Percentiles rank a stretch among this genome's conserved stretches.
These are phyloP conservation scores for Cladosporium cucumerinum DNA, from an alignment of 2,329 filamentous ascomycete species.

Conservation along the genomic window DNA sequence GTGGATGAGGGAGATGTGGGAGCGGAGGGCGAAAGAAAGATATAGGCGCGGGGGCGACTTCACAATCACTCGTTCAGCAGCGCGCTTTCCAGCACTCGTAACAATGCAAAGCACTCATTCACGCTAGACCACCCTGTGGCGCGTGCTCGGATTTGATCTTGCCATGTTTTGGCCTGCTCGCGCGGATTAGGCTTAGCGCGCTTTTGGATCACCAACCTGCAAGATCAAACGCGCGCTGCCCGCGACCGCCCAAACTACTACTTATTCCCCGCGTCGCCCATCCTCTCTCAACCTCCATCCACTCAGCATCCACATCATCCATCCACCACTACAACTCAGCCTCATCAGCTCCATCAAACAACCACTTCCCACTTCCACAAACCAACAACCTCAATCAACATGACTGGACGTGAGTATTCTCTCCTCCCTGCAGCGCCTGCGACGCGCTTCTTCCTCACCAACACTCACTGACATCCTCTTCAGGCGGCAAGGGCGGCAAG, in stretches of 20 bases:
- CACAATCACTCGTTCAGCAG: constrained; percentile 16
- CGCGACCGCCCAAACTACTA: neutral
- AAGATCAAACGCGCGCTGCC: constrained; percentile 17
- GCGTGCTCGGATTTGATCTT: constrained; percentile 16
- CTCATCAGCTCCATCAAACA: constrained; percentile 19
- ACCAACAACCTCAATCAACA: constrained; percentile 39
- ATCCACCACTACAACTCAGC: constrained; percentile 6
- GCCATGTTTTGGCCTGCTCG: constrained; percentile 6
- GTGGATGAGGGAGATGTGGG: constrained; percentile 11
- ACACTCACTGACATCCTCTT: constrained; percentile 29
- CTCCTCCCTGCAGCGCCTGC: constrained; percentile 7
- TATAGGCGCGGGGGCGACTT: constrained; percentile 19
- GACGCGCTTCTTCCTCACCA: constrained; percentile 8
- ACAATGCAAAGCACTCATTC: constrained; percentile 12
- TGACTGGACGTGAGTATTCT: constrained; percentile 50
- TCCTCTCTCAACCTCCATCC: constrained; percentile 5
- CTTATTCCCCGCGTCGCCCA: constrained; percentile 14
- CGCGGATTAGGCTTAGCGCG: constrained; percentile 15
- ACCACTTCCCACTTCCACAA: constrained; percentile 25
- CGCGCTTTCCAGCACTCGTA: constrained; percentile 17
- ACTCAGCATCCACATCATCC: constrained; percentile 15
- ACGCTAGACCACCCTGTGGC: neutral
- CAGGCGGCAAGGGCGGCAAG: constrained; percentile 94
- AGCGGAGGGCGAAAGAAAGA: constrained; percentile 14
- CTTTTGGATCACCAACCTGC: constrained; percentile 18